These are phyloP conservation scores for Stropharia rugosoannulata DNA, from an alignment of 768 basidiomycete species.

Conservation along the genomic window DNA sequence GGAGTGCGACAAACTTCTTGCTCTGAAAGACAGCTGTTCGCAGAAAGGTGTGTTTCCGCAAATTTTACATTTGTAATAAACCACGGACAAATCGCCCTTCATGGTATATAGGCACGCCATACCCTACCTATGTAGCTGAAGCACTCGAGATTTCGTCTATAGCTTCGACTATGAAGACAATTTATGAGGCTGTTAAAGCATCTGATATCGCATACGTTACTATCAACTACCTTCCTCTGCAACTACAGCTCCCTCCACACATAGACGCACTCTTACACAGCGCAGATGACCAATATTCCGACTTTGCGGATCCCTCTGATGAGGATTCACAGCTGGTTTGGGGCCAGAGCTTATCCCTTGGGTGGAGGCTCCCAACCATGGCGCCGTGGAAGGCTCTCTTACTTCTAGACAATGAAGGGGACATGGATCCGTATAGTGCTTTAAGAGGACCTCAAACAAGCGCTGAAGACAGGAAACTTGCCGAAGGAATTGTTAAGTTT, in stretches of 20 bases:
- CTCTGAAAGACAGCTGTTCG: conserved; percentile 69
- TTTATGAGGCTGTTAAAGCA: conserved; percentile 78
- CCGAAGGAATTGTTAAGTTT: conserved; percentile 74
- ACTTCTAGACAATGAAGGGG: conserved; percentile 61
- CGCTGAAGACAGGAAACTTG: conserved; percentile 64
- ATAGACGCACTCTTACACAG: conserved; percentile 70
- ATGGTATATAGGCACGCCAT: conserved; percentile 52
- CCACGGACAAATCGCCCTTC: not conserved
- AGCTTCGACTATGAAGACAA: conserved; percentile 73
- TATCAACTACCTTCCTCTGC: conserved; percentile 77
- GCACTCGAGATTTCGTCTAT: conserved; percentile 69
- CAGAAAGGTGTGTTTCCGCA: conserved; percentile 49
- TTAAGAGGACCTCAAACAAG: conserved; percentile 57
- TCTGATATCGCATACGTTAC: conserved; percentile 77
- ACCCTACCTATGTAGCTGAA: conserved; percentile 51
- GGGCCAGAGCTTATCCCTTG: conserved; percentile 68
- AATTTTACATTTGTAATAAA: conserved; percentile 2
- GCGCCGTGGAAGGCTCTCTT: conserved; percentile 93
- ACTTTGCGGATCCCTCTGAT: conserved; percentile 47
- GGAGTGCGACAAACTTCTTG: conserved; percentile 71
- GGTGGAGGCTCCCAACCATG: conserved; percentile 73
- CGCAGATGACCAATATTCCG: conserved; percentile 56
- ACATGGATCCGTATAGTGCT: conserved; percentile 58
- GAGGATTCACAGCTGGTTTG: conserved; percentile 55
- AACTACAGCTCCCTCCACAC: conserved; percentile 84